Base-by-base conservation (phyloP, 148 eudicot genomes). In the Agrostemma githago region DNA sequence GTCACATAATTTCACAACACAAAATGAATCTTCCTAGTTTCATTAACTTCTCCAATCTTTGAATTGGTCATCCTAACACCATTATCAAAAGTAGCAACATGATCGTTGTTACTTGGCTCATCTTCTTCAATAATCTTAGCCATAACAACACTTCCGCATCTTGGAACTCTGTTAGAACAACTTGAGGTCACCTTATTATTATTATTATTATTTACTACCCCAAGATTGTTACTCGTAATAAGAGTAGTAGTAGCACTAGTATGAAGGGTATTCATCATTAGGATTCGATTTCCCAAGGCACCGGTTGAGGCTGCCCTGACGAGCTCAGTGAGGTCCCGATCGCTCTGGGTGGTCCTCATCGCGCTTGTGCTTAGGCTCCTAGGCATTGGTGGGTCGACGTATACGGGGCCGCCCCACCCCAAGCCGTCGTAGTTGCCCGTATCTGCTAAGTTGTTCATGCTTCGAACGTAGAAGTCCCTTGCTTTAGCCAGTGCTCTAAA, bases 61-160 rank as follows among this genome's bases (percentile, higher is more conserved):
- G 56, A 51, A 11, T 44, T 68, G 4, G 16, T 43, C 34, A 19
- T 46, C 38, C 20, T 68, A 69, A 21, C 40, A 69, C n/a, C 59
- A 46, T 21, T 12, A 5, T 48, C 72, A 69, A 46, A n/a, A n/a
- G n/a, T 54, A n/a, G 2, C 72, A 48, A 5, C 72, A 48, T 26
- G 58, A 16, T 68, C 39, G 12, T 20, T 6, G 6, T 51, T 51
- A 70, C 61, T 51, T 11, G 72, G 72, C 60, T 70, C 72, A 51
- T 70, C 72, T 51, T 70, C 72, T 26, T 70, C 72, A 70, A n/a
- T n/a, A n/a, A 70, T 70, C 11, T 70, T 70, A 26, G 72, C 72
- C 72, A 70, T 70, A 34, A 5, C 72, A 51, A 70, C 61, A 70
- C 72, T 70, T 34, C 60, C 60, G 34, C 61, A 21, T 42, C 72